A percentile compares a stretch with the other conserved stretches of the same genome.
phyloP scores from a whole-genome alignment of 2,329 filamentous ascomycete species.

The Fusarium mangiferae region DNA sequence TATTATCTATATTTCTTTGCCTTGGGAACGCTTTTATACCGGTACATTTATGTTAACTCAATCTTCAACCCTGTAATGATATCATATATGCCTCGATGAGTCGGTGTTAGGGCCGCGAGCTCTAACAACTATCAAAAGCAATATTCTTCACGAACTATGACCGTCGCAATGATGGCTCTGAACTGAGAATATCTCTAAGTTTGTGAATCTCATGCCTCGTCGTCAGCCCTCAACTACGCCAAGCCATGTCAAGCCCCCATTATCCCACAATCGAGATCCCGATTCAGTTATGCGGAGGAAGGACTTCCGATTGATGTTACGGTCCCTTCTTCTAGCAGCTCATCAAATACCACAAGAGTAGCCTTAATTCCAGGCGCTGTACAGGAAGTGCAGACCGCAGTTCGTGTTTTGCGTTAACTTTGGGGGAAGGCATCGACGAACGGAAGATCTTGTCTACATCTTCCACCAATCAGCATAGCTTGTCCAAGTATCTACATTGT shows the following conservation, averaged over 20 bases:
- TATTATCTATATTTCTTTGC: rapidly evolving
- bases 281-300: not conserved
- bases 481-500: rapidly evolving
- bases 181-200: rapidly evolving
- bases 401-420: not conserved
- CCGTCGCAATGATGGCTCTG: not conserved
- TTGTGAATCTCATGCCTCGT: not conserved
- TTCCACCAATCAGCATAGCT: not conserved
- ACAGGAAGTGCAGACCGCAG: not conserved
- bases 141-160: not conserved
- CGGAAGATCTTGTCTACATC: not conserved
- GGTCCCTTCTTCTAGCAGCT: not conserved
- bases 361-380: not conserved
- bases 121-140: not conserved
- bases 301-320: not conserved
- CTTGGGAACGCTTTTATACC: not conserved
- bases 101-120: not conserved
- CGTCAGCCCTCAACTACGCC: not conserved
- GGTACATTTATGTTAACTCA: rapidly evolving
- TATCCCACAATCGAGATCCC: not conserved
- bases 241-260: not conserved
- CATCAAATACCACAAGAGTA: not conserved
- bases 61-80: no score
- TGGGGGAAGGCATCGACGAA: not conserved
- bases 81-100: not conserved